Conservation (phyloP, 345 rosid species). For the Capsella bursapastoris region DNA sequence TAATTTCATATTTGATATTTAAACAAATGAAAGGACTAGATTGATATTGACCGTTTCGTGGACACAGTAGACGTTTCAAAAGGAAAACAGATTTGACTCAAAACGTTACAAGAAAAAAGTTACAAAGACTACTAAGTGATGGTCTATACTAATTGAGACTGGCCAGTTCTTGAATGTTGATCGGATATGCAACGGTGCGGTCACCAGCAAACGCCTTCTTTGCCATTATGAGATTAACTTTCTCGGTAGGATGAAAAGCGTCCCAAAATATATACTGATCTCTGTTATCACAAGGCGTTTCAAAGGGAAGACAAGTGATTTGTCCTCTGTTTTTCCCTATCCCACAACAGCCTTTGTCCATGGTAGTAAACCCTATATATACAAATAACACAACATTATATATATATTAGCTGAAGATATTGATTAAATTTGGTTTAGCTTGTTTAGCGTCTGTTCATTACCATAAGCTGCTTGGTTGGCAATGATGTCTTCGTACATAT, state of each 20-base stretch:
- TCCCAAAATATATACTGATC: slow-evolving; percentile 89
- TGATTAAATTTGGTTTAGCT: background rate
- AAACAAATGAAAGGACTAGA: background rate
- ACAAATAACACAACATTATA: background rate
- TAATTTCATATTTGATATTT: background rate
- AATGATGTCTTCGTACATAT: slow-evolving; percentile 65
- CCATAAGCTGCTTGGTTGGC: slow-evolving; percentile 61
- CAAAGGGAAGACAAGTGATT: slow-evolving; percentile 90
- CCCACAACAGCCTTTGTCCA: slow-evolving; percentile 87
- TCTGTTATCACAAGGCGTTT: slow-evolving; percentile 79
- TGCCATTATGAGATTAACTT: slow-evolving; percentile 79
- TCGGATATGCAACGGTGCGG: slow-evolving; percentile 59
- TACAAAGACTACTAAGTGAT: background rate
- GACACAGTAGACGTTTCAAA: slow-evolving; percentile 10
- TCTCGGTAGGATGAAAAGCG: slow-evolving; percentile 93
- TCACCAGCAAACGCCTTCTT: slow-evolving; percentile 75
- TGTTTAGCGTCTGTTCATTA: slow-evolving; percentile 33
- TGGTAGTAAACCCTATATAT: slow-evolving; percentile 67
- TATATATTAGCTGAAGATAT: background rate
- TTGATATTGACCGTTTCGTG: slow-evolving; percentile 22
- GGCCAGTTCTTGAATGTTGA: slow-evolving; percentile 81
- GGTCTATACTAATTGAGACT: slow-evolving; percentile 45
- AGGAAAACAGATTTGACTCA: background rate
- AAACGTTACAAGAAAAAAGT: slow-evolving; percentile 8
- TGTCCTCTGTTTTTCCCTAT: slow-evolving; percentile 89